phyloP scores from a whole-genome alignment of 176 grass and related monocot species.

The Tuctoria greenei region DNA sequence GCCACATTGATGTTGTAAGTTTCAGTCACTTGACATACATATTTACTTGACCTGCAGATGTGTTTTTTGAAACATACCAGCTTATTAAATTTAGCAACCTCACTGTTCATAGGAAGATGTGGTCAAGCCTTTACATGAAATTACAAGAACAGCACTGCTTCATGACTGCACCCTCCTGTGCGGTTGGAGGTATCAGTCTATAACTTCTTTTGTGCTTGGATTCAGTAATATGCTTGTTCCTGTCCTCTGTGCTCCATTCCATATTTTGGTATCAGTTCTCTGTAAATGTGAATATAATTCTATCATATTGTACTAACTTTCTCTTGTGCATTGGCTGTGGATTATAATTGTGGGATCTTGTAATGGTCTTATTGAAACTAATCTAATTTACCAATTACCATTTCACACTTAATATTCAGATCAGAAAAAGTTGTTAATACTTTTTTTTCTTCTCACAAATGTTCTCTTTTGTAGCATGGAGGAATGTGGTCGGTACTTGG shows the following conservation, averaged over 20 bases:
- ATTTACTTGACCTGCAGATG: neutral
- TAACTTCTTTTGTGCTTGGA: conserved; percentile 19
- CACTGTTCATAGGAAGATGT: conserved; percentile 79
- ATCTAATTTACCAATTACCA: conserved; percentile 12
- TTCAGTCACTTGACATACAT: conserved; percentile 2
- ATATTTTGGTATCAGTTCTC: neutral
- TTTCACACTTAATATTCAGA: neutral
- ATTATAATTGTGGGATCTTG: neutral
- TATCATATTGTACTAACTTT: conserved; percentile 11
- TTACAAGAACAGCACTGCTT: conserved; percentile 85
- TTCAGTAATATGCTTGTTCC: conserved; percentile 13
- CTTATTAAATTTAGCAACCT: conserved; percentile 4
- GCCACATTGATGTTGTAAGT: conserved; percentile 95
- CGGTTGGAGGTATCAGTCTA: conserved; percentile 76
- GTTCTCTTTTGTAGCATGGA: conserved; percentile 66
- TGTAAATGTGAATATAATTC: conserved; percentile 1
- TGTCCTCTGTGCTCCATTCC: neutral
- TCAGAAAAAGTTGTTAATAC: neutral
- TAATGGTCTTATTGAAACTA: neutral
- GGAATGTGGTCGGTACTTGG: conserved; percentile 94
- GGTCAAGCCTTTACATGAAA: conserved; percentile 86
- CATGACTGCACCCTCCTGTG: conserved; percentile 98
- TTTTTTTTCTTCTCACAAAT: conserved; percentile 12
- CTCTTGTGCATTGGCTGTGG: neutral
- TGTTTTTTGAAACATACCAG: neutral